A percentile compares a stretch with the other conserved stretches of the same genome.
These are phyloP conservation scores for Ophiostoma pallidulum DNA, from an alignment of 2,329 filamentous ascomycete genomes.

Conservation along the genomic window DNA sequence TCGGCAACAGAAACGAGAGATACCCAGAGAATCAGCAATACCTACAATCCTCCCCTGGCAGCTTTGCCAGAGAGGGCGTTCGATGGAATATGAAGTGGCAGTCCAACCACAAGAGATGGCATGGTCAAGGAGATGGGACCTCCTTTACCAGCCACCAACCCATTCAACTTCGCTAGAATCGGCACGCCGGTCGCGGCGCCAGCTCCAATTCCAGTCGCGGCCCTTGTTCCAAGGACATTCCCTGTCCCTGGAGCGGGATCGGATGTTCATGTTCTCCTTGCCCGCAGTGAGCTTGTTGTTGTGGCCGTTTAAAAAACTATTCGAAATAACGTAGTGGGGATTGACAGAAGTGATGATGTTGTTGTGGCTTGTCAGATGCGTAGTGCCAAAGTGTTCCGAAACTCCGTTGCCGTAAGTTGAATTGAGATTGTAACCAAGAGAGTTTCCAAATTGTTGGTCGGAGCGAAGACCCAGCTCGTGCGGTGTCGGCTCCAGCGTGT, in stretches of 20 bases:
- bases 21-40: conserved; percentile 18
- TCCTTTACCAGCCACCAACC: conserved; percentile 85
- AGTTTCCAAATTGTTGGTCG: conserved; percentile 33
- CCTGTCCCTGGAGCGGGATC: conserved; percentile 29
- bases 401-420: conserved; percentile 38
- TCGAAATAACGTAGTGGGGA: conserved; percentile 19
- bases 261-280: conserved; percentile 29
- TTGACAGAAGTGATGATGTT: conserved; percentile 15
- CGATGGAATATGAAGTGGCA: conserved; percentile 21
- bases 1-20: conserved; percentile 12
- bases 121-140: conserved; percentile 30
- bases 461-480: conserved; percentile 34
- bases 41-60: conserved; percentile 4
- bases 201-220: conserved; percentile 51
- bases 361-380: conserved; percentile 19
- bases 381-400: conserved; percentile 34
- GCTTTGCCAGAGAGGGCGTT: conserved; percentile 5
- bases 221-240: conserved; percentile 49
- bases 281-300: conserved; percentile 31
- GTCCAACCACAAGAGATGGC: conserved; percentile 54
- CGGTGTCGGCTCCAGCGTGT: conserved; percentile 35
- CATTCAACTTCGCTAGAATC: conserved; percentile 80
- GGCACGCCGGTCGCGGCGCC: conserved; percentile 51
- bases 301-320: conserved; percentile 14
- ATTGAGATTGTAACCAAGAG: conserved; percentile 36